These are phyloP conservation scores for Arthrobotrys conoides DNA, from an alignment of 2,329 filamentous ascomycete genomes.

Conservation along the genomic window DNA sequence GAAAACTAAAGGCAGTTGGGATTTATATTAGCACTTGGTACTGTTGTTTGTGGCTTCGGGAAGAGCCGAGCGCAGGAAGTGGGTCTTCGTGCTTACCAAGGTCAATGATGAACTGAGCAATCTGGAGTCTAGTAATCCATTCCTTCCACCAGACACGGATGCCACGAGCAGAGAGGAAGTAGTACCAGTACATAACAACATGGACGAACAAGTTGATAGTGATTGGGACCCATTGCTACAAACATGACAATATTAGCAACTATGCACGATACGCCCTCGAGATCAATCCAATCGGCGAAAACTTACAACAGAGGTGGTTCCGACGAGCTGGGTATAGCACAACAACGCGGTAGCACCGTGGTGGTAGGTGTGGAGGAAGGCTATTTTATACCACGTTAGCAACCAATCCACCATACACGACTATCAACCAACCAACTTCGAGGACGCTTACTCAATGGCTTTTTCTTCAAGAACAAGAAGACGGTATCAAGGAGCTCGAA, in stretches of 20 bases:
- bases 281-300: background rate
- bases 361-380: slow-evolving; percentile 99
- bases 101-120: slow-evolving; percentile 96
- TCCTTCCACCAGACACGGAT: slow-evolving; percentile 99
- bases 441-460: slow-evolving; percentile 82
- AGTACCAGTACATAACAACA: slow-evolving; percentile 99
- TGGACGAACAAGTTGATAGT: slow-evolving; percentile 92
- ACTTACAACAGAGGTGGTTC: slow-evolving; percentile 81
- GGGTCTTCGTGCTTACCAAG: slow-evolving; percentile 78
- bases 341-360: slow-evolving; percentile 96
- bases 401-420: slow-evolving; percentile 20
- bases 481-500: slow-evolving; percentile 90
- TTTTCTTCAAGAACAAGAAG: slow-evolving; percentile 99
- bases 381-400: slow-evolving; percentile 66
- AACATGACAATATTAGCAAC: slow-evolving; percentile 20
- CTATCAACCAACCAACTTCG: background rate
- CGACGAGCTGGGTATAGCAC: slow-evolving; percentile 97
- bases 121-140: slow-evolving; percentile 98
- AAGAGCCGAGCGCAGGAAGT: slow-evolving; percentile 1
- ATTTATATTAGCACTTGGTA: slow-evolving; percentile 33
- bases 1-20: slow-evolving; percentile 75
- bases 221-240: slow-evolving; percentile 87
- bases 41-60: background rate
- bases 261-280: background rate
- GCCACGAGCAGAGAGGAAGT: slow-evolving; percentile 97